Base-by-base conservation (phyloP, 2,329 filamentous ascomycete species). In the Colletotrichum horii region DNA sequence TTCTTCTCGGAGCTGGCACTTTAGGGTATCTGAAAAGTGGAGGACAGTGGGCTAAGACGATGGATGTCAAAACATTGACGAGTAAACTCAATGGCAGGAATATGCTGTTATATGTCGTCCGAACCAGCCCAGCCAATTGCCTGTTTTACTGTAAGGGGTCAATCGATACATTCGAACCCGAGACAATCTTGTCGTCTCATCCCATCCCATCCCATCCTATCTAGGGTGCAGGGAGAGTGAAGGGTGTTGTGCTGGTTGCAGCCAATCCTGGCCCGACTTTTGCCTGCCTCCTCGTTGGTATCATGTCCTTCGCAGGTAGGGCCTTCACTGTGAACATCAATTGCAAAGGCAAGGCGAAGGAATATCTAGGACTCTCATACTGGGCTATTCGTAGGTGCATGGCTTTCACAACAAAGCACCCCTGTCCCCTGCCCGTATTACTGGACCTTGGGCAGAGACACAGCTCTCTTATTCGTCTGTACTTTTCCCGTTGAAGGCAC, bases 1-100 rank as follows among this genome's bases (percentile, higher is more conserved):
- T 88, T 85, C 78, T 91, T 87, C 58, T 55, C 56, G 16, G 34
- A 22, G 15, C 32, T 74, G 32, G n/a, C 5, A 28, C 22, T 52
- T 52, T n/a, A 52, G n/a, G n/a, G n/a, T 12, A 52, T 52, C 43
- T 52, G n/a, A 52, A 52, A 52, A 22, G 43, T 52, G 12, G 43
- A 52, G 43, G n/a, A 52, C 12, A n/a, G 43, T 52, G 43, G 12
- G 43, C 43, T 52, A 52, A 22, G 43, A 52, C 19, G 43, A 52
- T 22, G 6, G 43, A 52, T 52, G 43, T 22, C 43, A 22, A 52
- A 52, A 9, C n/a, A 22, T 52, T 52, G 43, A 52, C 43, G 14
- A 52, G 43, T 22, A 52, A 52, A 52, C 43, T 52, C 43, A 52
- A 52, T 52, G n/a, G 12, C 43, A 14, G n/a, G 43, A 22, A 52